phyloP scores from a whole-genome alignment of 139 green algal species.

The Chlamydomonas eustigma region DNA sequence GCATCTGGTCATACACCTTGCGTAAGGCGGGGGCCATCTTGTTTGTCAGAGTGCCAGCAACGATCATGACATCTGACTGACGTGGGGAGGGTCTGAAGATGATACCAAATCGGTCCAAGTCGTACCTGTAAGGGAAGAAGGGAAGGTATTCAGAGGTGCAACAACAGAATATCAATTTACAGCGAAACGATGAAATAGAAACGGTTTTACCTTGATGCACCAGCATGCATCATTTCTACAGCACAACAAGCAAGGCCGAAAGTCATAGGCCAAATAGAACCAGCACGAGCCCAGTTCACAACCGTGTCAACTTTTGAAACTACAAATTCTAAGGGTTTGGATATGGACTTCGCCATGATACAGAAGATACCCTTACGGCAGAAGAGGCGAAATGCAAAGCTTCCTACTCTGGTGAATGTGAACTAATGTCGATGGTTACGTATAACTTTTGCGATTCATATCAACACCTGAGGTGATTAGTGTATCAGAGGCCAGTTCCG shows the following conservation, averaged over 20 bases:
- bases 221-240: constrained; percentile 94
- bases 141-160: too few relatives aligned
- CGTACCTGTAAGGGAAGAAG: constrained; percentile 29
- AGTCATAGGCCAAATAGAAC: constrained; percentile 96
- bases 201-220: constrained; percentile 22
- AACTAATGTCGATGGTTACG: too few relatives aligned
- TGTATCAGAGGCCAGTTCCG: too few relatives aligned
- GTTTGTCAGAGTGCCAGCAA: constrained; percentile 95
- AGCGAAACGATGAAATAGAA: too few relatives aligned
- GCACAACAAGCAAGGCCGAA: constrained; percentile 95
- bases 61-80: constrained; percentile 96
- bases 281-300: constrained; percentile 86
- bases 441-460: too few relatives aligned
- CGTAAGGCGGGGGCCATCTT: constrained; percentile 96
- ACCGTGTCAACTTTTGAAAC: constrained; percentile 60
- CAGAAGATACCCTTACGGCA: too few relatives aligned
- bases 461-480: too few relatives aligned
- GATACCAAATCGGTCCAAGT: constrained; percentile 85
- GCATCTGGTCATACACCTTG: constrained; percentile 97
- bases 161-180: too few relatives aligned
- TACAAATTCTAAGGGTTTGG: constrained; percentile 34
- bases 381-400: too few relatives aligned
- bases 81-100: constrained; percentile 91
- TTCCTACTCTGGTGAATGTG: too few relatives aligned
- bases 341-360: constrained; percentile 5